Conservation (phyloP, 1,284 basidiomycete genomes). For the Lignosus rhinocerotis region DNA sequence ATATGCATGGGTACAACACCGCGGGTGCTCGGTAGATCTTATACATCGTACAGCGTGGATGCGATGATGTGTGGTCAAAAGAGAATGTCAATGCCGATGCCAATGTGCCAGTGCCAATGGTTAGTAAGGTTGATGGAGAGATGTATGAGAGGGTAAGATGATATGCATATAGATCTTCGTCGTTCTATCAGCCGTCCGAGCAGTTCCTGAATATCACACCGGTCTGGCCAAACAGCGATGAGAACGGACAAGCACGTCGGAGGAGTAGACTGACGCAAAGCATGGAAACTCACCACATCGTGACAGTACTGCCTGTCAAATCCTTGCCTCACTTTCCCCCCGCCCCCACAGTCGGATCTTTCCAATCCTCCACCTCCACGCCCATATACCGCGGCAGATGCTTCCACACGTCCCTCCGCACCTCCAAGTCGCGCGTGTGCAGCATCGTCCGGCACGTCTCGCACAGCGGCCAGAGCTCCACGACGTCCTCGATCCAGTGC, state of each 20-base stretch:
- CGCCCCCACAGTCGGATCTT: conserved; percentile 14
- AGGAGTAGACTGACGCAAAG: background rate
- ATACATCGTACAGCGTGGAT: conserved; percentile 7
- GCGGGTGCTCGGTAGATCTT: background rate
- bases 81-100: background rate
- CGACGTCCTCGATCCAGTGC: conserved; percentile 26
- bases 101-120: background rate
- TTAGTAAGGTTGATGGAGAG: background rate
- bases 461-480: conserved; percentile 25
- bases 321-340: background rate
- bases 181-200: conserved; percentile 2
- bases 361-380: conserved; percentile 23
- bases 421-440: conserved; percentile 23
- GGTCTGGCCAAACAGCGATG: background rate
- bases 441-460: conserved; percentile 24
- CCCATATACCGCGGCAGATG: conserved; percentile 21
- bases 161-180: conserved; percentile 1
- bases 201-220: background rate
- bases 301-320: too few species aligned
- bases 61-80: background rate
- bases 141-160: background rate
- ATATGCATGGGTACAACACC: conserved; percentile 5
- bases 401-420: conserved; percentile 21
- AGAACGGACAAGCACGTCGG: background rate
- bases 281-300: background rate